Percentiles rank a stretch among this genome's conserved stretches.
phyloP scores from a whole-genome alignment of 192 early-diverging fungal species.

The Linnemannia hyalina region DNA sequence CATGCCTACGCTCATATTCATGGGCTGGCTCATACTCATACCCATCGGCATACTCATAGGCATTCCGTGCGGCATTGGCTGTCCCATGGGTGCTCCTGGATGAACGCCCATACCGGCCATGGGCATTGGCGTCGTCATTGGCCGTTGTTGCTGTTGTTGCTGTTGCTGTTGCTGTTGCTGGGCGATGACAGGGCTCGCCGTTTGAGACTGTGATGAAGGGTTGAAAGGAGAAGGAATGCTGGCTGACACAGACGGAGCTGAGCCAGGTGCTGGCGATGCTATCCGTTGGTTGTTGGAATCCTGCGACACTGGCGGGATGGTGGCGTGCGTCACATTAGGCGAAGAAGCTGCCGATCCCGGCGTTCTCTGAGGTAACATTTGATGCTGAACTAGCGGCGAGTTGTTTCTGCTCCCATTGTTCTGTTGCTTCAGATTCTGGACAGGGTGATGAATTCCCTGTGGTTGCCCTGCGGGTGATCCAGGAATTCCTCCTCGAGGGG shows the following conservation, averaged over 20 bases:
- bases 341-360: slow-evolving; percentile 30
- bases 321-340: slow-evolving; percentile 33
- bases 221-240: slow-evolving; percentile 8
- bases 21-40: slow-evolving; percentile 31
- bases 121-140: slow-evolving; percentile 1
- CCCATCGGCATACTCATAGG: slow-evolving; percentile 8
- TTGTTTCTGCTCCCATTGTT: slow-evolving; percentile 21
- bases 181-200: slow-evolving; percentile 16
- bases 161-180: slow-evolving; percentile 7
- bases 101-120: background rate
- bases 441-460: slow-evolving; percentile 17
- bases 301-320: slow-evolving; percentile 1
- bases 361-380: slow-evolving; percentile 28
- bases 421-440: slow-evolving; percentile 18
- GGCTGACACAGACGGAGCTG: background rate
- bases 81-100: slow-evolving; percentile 18
- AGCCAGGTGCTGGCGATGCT: slow-evolving; percentile 17
- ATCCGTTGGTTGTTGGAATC: slow-evolving; percentile 1
- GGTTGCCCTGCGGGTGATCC: slow-evolving; percentile 33
- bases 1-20: slow-evolving; percentile 15
- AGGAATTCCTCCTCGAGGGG: slow-evolving; percentile 10
- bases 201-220: slow-evolving; percentile 2
- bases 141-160: slow-evolving; percentile 3
- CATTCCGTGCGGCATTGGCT: slow-evolving; percentile 5
- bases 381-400: slow-evolving; percentile 25